Conservation (phyloP, 257 asterid species). For the Parsonsia alboflavescens region DNA sequence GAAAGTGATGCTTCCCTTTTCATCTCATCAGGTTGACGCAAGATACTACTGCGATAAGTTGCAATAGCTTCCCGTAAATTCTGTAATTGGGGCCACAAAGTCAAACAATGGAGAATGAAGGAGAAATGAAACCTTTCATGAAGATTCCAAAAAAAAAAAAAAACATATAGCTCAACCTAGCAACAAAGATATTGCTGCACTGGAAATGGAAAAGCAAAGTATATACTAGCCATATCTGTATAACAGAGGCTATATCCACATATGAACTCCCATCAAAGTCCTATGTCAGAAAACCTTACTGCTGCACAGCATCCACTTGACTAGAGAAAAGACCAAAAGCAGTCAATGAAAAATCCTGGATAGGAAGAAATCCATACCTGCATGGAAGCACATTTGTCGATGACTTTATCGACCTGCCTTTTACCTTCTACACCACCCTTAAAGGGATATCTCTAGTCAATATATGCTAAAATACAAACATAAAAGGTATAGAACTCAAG, state of each 20-base stretch:
- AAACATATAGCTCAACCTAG: constrained; percentile 2
- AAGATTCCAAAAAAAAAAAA: not conserved
- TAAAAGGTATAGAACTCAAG: constrained; percentile 20
- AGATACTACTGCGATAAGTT: constrained; percentile 77
- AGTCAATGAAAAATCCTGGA: constrained; percentile 14
- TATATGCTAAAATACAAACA: constrained; percentile 26
- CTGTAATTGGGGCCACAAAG: constrained; percentile 38
- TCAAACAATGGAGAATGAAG: constrained; percentile 23
- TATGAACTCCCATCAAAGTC: constrained; percentile 5
- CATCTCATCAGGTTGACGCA: constrained; percentile 95
- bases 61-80: constrained; percentile 97
- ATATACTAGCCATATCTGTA: constrained; percentile 1
- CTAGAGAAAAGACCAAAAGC: constrained; percentile 19
- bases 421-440: constrained; percentile 99
- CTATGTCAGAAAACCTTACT: constrained; percentile 1
- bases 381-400: constrained; percentile 96
- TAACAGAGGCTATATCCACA: not conserved
- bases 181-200: constrained; percentile 1
- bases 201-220: not conserved
- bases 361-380: constrained; percentile 52
- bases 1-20: constrained; percentile 95
- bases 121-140: not conserved
- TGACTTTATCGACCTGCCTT: constrained; percentile 91
- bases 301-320: not conserved
- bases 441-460: constrained; percentile 43